A percentile compares a stretch with the other conserved stretches of the same genome.
phyloP scores from a whole-genome alignment of 2,329 filamentous ascomycete species.

The Chaetothyriales sp. region DNA sequence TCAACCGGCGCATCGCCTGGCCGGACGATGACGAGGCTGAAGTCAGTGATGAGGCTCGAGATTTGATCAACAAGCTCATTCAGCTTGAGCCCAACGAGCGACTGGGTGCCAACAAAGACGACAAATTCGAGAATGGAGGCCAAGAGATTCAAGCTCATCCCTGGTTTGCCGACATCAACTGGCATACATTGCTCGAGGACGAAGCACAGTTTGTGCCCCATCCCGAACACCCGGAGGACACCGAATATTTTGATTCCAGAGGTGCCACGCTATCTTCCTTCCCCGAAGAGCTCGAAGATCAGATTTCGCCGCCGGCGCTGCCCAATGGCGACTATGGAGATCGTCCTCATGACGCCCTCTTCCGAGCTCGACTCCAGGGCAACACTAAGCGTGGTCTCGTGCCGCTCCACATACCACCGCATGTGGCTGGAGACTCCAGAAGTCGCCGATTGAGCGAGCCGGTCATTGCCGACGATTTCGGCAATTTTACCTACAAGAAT shows the following conservation, averaged over 20 bases:
- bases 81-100: constrained; percentile 70
- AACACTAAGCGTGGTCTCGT: constrained; percentile 84
- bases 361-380: constrained; percentile 73
- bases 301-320: constrained; percentile 58
- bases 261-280: constrained; percentile 88
- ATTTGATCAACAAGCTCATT: constrained; percentile 84
- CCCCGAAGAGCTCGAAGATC: constrained; percentile 86
- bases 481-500: constrained; percentile 94
- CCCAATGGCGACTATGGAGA: constrained; percentile 55
- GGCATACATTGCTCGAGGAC: constrained; percentile 83
- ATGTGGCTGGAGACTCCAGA: constrained; percentile 73
- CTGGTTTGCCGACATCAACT: constrained; percentile 80
- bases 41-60: constrained; percentile 76
- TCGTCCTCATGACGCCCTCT: constrained; percentile 85
- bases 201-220: constrained; percentile 92
- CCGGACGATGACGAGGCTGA: constrained; percentile 65
- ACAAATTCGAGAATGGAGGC: constrained; percentile 70
- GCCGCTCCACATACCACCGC: constrained; percentile 89
- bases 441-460: constrained; percentile 83
- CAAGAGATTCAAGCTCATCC: constrained; percentile 79
- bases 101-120: constrained; percentile 71
- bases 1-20: constrained; percentile 82
- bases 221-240: constrained; percentile 88
- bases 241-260: constrained; percentile 89
- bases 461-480: constrained; percentile 80